These are phyloP conservation scores for Biscogniauxia marginata DNA, from an alignment of 2,329 filamentous ascomycete species.

Conservation along the genomic window DNA sequence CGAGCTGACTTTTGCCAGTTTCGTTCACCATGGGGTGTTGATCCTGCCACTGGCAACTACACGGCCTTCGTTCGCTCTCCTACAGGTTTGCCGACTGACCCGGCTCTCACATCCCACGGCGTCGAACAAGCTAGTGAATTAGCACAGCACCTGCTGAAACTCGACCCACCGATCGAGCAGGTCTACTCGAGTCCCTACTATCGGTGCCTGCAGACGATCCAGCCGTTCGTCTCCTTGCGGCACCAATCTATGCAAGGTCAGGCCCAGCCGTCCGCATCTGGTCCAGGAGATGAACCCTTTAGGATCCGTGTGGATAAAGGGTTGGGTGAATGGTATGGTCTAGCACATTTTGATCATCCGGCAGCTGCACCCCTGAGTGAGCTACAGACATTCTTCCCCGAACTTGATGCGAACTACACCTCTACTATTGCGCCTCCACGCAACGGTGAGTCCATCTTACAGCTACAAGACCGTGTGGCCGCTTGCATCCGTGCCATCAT, in stretches of 20 bases:
- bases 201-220: conserved; percentile 80
- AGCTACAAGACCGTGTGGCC: conserved; percentile 78
- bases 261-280: conserved; percentile 14
- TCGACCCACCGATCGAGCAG: conserved; percentile 67
- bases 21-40: conserved; percentile 84
- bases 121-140: conserved; percentile 81
- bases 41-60: conserved; percentile 78
- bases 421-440: conserved; percentile 66
- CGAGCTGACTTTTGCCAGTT: conserved; percentile 57
- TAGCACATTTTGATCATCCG: conserved; percentile 82
- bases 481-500: conserved; percentile 70
- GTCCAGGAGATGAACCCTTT: conserved; percentile 23
- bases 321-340: conserved; percentile 86
- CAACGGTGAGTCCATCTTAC: conserved; percentile 74
- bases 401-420: conserved; percentile 55
- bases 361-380: conserved; percentile 63
- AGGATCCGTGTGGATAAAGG: conserved; percentile 56
- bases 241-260: conserved; percentile 23
- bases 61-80: conserved; percentile 71
- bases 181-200: conserved; percentile 88
- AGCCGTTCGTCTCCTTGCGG: conserved; percentile 59
- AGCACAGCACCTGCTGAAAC: conserved; percentile 58
- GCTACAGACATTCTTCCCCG: conserved; percentile 67
- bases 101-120: conserved; percentile 82
- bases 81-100: conserved; percentile 85